Conservation (phyloP, 2,329 filamentous ascomycete species). For the Biscogniauxia sp. region DNA sequence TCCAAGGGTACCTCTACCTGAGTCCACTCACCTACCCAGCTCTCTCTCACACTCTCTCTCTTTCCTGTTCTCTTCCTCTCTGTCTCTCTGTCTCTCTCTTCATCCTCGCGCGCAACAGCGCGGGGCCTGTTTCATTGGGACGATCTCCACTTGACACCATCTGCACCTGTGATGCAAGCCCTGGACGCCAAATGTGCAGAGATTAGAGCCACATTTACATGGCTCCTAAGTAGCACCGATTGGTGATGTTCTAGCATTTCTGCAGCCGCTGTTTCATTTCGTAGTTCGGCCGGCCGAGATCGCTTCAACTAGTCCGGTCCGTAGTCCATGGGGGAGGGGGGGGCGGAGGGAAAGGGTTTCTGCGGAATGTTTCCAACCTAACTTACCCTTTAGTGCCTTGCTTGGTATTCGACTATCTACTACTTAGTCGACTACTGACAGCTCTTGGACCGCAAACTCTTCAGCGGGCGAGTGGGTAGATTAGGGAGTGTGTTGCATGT, state of each 20-base stretch:
- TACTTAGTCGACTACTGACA: no score
- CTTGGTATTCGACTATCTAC: neutral
- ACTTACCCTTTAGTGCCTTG: neutral
- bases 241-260: conserved; percentile 2
- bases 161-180: neutral
- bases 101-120: no score
- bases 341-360: neutral
- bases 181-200: neutral
- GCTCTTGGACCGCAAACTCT: neutral
- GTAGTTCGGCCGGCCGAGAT: neutral
- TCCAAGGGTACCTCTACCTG: no score
- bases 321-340: neutral
- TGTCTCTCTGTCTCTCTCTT: neutral
- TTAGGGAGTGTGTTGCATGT: no score
- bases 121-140: no score
- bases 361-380: neutral
- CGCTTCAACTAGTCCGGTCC: neutral
- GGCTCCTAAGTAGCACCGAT: neutral
- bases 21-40: no score
- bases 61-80: neutral
- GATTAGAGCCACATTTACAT: neutral
- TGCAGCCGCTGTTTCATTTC: conserved; percentile 3
- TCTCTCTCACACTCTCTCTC: no score
- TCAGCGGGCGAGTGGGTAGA: neutral
- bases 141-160: neutral